These are phyloP conservation scores for Pichia membranifaciens DNA, from an alignment of 805 yeast genomes.

Conservation along the genomic window DNA sequence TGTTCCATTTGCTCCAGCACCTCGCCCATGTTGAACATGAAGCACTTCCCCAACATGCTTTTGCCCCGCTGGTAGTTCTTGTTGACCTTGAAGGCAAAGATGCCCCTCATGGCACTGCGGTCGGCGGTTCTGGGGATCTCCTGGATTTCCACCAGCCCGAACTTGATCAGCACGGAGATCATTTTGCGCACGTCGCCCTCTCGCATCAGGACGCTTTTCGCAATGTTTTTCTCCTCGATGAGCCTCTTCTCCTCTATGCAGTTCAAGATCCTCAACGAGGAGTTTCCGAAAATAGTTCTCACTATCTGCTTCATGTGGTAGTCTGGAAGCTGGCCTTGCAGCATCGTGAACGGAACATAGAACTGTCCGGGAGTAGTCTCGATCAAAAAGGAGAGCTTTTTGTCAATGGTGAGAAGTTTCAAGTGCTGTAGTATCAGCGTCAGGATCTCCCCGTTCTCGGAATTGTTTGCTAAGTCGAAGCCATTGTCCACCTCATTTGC, in stretches of 20 bases:
- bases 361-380: constrained; percentile 52
- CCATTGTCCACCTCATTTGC: constrained; percentile 16
- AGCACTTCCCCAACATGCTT: constrained; percentile 33
- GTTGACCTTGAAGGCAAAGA: constrained; percentile 60
- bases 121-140: constrained; percentile 92
- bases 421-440: constrained; percentile 48
- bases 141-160: constrained; percentile 78
- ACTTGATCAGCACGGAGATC: constrained; percentile 56
- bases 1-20: constrained; percentile 44
- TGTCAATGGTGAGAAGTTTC: constrained; percentile 51
- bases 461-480: constrained; percentile 3
- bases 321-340: constrained; percentile 42
- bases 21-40: constrained; percentile 50
- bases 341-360: constrained; percentile 55
- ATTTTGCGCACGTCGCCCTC: constrained; percentile 73
- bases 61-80: constrained; percentile 27
- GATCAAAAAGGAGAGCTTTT: constrained; percentile 51
- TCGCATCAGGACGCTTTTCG: constrained; percentile 68
- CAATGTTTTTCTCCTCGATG: constrained; percentile 79
- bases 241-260: constrained; percentile 65
- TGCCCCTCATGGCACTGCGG: constrained; percentile 84
- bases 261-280: constrained; percentile 67
- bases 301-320: constrained; percentile 51
- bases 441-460: constrained; percentile 18
- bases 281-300: constrained; percentile 56